Base-by-base conservation (phyloP, 2,329 filamentous ascomycete genomes). In the Diaporthe vaccinii region DNA sequence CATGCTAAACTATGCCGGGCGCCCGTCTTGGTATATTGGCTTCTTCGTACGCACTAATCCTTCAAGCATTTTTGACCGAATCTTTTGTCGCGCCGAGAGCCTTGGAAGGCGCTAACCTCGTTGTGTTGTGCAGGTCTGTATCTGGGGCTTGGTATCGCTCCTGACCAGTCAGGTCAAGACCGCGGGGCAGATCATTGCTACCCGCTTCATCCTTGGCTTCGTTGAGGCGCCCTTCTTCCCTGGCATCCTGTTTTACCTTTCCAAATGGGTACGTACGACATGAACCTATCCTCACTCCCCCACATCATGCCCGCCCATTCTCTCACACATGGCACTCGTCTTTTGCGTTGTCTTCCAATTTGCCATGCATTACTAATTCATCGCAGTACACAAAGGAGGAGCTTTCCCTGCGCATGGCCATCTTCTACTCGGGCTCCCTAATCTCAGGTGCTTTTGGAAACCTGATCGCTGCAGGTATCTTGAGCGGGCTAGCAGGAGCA, bases 221-320 rank as follows among this genome's bases (percentile, higher is more conserved):
- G 82, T 84, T 44, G 84, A 85, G 73, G 82, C 82, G 14, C 84
- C 84, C 41, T 86, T 85, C 76, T 86, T 86, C 76, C 86, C 87
- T 36, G 79, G 84, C 78, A 72, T 74, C n/a, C 31, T 77, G 51
- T 77, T 75, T 55, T 76, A 75, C 49, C 74, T 77, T 14, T 77
- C 76, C 17, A 75, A 75, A 36, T 77, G 76, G 75, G 62, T 68
- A 25, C 31, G 62, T 68, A 14, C 22, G 22, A 59, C 4, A 39
- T n/a, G 36, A 39, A 39, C 36, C 20, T 17, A 39, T 25, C n/a
- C 34, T 25, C 20, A 17, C 17, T 39, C 9, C 31, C 17, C 9
- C 34, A 59, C 20, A 14, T 25, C 57, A 36, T 39, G 31, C 9
- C 25, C 5, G 53, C 14, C 22, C 25, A 31, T 6, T 17, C 53